These are phyloP conservation scores for Yarrowia alimentaria DNA, from an alignment of 805 yeast species.

Conservation along the genomic window DNA sequence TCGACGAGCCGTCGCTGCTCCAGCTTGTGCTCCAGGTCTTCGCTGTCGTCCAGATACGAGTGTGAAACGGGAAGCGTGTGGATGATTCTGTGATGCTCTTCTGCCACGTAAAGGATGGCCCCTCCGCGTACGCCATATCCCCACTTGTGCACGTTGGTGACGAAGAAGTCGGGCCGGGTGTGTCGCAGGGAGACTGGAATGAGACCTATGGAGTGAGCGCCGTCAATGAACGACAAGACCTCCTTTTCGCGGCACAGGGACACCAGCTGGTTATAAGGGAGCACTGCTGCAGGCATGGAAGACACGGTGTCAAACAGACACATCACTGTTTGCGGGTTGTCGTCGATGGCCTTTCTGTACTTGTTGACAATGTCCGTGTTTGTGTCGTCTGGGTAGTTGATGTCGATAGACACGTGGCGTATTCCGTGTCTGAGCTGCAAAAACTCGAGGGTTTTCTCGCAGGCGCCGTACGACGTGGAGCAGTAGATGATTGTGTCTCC, in stretches of 20 bases:
- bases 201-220: constrained; percentile 66
- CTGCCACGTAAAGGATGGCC: constrained; percentile 58
- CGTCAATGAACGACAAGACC: constrained; percentile 62
- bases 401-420: constrained; percentile 42
- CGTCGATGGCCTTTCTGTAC: constrained; percentile 36
- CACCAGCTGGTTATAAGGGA: constrained; percentile 56
- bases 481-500: constrained; percentile 54
- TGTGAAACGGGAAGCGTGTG: constrained; percentile 62
- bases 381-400: constrained; percentile 50
- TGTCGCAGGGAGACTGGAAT: constrained; percentile 34
- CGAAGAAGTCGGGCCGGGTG: constrained; percentile 57
- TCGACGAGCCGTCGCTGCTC: constrained; percentile 41
- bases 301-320: constrained; percentile 56
- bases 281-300: constrained; percentile 60
- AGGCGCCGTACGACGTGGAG: constrained; percentile 54
- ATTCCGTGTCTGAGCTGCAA: constrained; percentile 38
- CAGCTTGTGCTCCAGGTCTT: constrained; percentile 3
- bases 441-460: constrained; percentile 48
- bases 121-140: constrained; percentile 55
- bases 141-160: constrained; percentile 72
- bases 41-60: constrained; percentile 39
- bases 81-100: constrained; percentile 48
- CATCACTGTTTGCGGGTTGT: constrained; percentile 39
- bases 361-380: constrained; percentile 43
- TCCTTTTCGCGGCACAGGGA: constrained; percentile 47